Base-by-base conservation (phyloP, 306 rosid genomes). In the Cucurbita ficifolia region DNA sequence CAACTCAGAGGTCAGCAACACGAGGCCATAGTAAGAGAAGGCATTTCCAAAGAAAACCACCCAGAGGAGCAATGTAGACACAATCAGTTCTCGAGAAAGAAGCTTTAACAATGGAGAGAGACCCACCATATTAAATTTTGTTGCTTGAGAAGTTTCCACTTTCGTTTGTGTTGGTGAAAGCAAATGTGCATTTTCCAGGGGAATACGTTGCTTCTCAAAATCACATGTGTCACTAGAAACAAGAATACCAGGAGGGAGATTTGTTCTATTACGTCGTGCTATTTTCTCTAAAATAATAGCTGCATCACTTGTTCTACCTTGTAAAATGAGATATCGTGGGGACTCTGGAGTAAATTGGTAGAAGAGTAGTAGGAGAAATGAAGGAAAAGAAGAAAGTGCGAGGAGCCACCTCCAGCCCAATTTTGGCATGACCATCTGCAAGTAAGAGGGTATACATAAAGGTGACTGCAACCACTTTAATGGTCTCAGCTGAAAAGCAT, bases 321-420 rank as follows among this genome's bases (percentile, higher is more conserved):
- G 88, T 63, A 83, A 79, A 83, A 97, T 91, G 45, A 94, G 82
- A 76, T 87, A 94, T 77, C 99, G 81, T 4, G 97, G 99, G 79
- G 99, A 94, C 76, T 94, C 99, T 5, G 99, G 99, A 22, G 91
- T 83, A 46, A 76, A 33, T 81, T 81, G 84, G 76, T 89, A 94
- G 86, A 94, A 94, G 33, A 94, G 21, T 59, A 94, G 97, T 65
- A 94, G 99, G 75, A 89, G 84, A 11, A 88, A 78, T 5, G 99
- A 85, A 36, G 99, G 99, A 64, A 94, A 75, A 46, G 97, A 79
- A 74, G 99, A 94, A 36, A 91, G 75, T 39, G 86, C 97, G 80
- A 94, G 97, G 67, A 91, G 84, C 97, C 97, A 91, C 84, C 99
- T 94, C 99, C 99, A 91, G 56, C 99, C 99, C 75, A 94, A 76